Evolutionary conservation across 2,329 filamentous ascomycete species (phyloP).

Genomic region (Colletotrichum magnum): DNA sequence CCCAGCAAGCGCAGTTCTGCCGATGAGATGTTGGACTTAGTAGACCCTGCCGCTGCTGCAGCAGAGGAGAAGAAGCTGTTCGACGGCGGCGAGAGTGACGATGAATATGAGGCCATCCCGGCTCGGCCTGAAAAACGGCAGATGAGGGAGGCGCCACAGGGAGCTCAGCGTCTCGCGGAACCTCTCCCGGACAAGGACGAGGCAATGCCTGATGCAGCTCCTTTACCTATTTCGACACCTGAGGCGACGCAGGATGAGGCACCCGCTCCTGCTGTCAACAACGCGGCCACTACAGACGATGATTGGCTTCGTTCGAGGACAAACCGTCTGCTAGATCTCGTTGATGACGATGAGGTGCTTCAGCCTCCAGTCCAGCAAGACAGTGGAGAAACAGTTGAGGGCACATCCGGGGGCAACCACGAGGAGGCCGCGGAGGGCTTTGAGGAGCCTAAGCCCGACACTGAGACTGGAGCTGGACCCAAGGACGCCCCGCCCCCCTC

Average conservation of each 20-base stretch:
- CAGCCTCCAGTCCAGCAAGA: conserved; percentile 42
- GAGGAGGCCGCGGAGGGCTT: conserved; percentile 40
- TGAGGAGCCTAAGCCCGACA: conserved; percentile 40
- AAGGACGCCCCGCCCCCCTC: conserved; percentile 36
- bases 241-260: conserved; percentile 34
- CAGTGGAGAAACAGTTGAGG: conserved; percentile 36
- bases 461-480: conserved; percentile 46
- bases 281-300: conserved; percentile 74
- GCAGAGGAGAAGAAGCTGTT: conserved; percentile 50
- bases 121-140: conserved; percentile 64
- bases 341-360: conserved; percentile 77
- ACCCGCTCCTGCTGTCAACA: conserved; percentile 12
- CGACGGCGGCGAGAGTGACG: conserved; percentile 74
- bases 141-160: conserved; percentile 39
- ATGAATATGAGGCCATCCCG: conserved; percentile 80
- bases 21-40: conserved; percentile 37
- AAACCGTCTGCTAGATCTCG: conserved; percentile 85
- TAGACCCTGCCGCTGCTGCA: conserved; percentile 34
- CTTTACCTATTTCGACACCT: conserved; percentile 11
- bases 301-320: conserved; percentile 95
- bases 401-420: conserved; percentile 12
- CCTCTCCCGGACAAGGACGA: conserved; percentile 39
- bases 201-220: conserved; percentile 28
- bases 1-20: conserved; percentile 60
- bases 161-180: conserved; percentile 28